Percentiles rank a stretch among this genome's conserved stretches.
phyloP scores from a whole-genome alignment of 108 stramenopile species.

The Thalassiosira profunda region DNA sequence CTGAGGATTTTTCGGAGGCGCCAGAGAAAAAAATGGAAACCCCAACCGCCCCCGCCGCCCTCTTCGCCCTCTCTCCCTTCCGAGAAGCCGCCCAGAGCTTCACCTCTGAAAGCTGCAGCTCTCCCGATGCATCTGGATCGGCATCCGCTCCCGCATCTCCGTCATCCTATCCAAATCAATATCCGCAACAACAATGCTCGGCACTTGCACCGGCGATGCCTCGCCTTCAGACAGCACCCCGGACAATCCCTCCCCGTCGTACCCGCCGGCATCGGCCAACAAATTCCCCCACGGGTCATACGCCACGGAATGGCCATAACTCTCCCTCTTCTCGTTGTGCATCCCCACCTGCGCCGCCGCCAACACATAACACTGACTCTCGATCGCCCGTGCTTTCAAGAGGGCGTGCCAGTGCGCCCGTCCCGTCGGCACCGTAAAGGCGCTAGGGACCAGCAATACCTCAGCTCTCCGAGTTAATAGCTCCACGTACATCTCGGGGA shows the following conservation, averaged over 20 bases:
- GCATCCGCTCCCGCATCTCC: constrained; percentile 79
- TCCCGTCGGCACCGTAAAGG: constrained; percentile 98
- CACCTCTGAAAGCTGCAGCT: constrained; percentile 28
- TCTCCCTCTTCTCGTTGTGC: constrained; percentile 87
- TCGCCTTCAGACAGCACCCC: neutral
- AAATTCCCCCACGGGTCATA: constrained; percentile 84
- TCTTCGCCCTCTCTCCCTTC: no score
- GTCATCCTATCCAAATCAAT: constrained; percentile 64
- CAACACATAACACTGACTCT: constrained; percentile 95
- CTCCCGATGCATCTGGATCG: constrained; percentile 75
- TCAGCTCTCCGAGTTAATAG: constrained; percentile 67
- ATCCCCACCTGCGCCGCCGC: constrained; percentile 96
- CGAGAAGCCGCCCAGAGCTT: no score
- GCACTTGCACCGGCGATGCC: constrained; percentile 33
- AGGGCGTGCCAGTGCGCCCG: constrained; percentile 96
- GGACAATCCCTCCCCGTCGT: constrained; percentile 25
- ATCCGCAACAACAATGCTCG: constrained; percentile 67
- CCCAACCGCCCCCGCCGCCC: no score
- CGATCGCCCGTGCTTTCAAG: constrained; percentile 93
- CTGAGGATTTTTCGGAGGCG: no score
- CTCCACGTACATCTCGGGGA: constrained; percentile 87
- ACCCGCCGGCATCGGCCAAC: constrained; percentile 63
- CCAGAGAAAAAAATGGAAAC: no score
- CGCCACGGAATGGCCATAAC: constrained; percentile 85
- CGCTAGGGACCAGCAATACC: constrained; percentile 90